Conservation (phyloP, 768 basidiomycete species). For the Leccinum rimulosum region DNA sequence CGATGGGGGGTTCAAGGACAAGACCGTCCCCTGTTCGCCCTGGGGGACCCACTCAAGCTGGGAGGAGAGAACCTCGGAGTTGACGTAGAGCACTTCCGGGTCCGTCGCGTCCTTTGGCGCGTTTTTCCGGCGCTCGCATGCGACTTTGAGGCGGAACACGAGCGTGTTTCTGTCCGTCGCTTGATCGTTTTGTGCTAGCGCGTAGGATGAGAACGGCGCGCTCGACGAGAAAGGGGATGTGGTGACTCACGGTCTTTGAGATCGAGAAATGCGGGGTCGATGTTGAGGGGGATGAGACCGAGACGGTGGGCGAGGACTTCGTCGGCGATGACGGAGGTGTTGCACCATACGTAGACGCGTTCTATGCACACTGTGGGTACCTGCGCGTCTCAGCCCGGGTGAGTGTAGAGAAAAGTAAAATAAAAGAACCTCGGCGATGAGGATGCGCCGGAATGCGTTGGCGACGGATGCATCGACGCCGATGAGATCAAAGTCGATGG, state of each 20-base stretch:
- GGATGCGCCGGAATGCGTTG: constrained; percentile 88
- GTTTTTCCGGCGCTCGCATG: constrained; percentile 60
- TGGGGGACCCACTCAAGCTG: constrained; percentile 77
- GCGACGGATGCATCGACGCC: constrained; percentile 96
- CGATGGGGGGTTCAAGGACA: constrained; percentile 50
- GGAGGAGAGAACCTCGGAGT: constrained; percentile 65
- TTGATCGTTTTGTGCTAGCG: constrained; percentile 44
- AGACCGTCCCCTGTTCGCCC: constrained; percentile 72
- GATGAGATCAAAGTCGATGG: constrained; percentile 92
- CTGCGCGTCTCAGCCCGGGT: constrained; percentile 37
- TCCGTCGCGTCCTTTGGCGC: constrained; percentile 52
- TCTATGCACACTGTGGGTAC: constrained; percentile 92
- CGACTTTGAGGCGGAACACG: constrained; percentile 74
- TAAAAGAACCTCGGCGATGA: constrained; percentile 75
- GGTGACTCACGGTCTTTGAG: constrained; percentile 42
- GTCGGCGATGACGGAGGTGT: constrained; percentile 91
- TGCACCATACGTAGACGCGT: constrained; percentile 89
- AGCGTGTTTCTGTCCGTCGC: constrained; percentile 90
- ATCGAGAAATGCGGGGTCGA: constrained; percentile 77
- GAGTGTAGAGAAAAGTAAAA: neutral
- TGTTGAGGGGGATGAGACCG: constrained; percentile 84
- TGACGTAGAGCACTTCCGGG: constrained; percentile 64
- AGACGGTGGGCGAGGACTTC: constrained; percentile 92
- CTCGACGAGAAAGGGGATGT: neutral
- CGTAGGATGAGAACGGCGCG: constrained; percentile 4